These are phyloP conservation scores for Salix exigua DNA, from an alignment of 345 rosid genomes.

Conservation along the genomic window DNA sequence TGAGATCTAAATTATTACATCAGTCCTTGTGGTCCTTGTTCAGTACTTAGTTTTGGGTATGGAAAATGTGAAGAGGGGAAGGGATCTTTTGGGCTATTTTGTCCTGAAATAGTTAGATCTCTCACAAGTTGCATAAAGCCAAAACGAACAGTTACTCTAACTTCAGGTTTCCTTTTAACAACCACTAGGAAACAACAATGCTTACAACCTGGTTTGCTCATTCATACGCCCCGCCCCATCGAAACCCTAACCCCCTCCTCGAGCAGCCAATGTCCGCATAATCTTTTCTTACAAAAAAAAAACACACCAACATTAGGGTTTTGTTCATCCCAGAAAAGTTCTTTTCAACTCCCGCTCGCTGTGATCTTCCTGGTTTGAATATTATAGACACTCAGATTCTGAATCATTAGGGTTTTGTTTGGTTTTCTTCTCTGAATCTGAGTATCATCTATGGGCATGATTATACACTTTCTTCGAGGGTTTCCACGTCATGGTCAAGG, in stretches of 20 bases:
- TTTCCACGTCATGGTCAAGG: neutral
- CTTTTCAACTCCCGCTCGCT: neutral
- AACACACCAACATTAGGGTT: no score
- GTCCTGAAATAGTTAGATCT: slow-evolving; percentile 37
- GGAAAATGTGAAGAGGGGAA: neutral
- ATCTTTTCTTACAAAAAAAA: no score
- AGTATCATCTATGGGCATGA: neutral
- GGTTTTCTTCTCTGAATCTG: neutral
- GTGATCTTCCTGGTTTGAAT: no score
- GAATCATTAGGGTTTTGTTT: neutral
- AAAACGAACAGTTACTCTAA: slow-evolving; percentile 55
- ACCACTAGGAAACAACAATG: slow-evolving; percentile 24
- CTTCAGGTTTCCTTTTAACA: slow-evolving; percentile 34
- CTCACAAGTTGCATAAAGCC: slow-evolving; percentile 62
- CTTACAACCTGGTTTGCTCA: neutral
- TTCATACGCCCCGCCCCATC: no score
- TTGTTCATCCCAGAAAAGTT: neutral
- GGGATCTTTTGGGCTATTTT: slow-evolving; percentile 45
- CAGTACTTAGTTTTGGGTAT: neutral
- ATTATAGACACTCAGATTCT: neutral
- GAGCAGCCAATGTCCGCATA: no score
- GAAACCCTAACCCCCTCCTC: neutral
- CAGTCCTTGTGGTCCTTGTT: slow-evolving; percentile 36
- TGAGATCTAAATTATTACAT: slow-evolving; percentile 55
- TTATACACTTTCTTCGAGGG: neutral